Conservation (phyloP, 257 asterid species). For the Thymus quinquecostatus region DNA sequence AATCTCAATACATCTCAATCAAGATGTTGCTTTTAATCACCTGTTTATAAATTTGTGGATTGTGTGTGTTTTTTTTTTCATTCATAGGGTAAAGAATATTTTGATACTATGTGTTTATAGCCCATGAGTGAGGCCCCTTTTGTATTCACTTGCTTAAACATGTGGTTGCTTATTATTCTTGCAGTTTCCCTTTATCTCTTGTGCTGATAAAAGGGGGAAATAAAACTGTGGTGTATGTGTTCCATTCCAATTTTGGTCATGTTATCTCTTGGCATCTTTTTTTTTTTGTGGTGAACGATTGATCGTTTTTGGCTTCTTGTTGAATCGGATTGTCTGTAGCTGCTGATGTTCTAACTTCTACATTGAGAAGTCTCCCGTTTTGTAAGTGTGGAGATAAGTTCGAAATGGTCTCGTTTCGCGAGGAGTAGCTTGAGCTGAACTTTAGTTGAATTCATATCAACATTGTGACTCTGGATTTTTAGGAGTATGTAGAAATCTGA, state of each 20-base stretch:
- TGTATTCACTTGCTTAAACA: constrained; percentile 9
- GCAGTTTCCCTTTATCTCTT: constrained; percentile 19
- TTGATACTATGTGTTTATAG: no score
- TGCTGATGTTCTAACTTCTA: constrained; percentile 9
- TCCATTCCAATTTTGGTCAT: neutral
- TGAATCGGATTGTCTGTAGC: neutral
- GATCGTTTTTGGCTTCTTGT: neutral
- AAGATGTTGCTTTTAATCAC: constrained; percentile 20
- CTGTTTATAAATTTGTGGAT: constrained; percentile 29
- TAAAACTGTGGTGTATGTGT: constrained; percentile 12
- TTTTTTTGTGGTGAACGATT: neutral
- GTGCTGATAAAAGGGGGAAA: constrained; percentile 10
- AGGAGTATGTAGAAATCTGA: neutral
- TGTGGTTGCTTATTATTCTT: constrained; percentile 29
- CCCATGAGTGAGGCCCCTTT: constrained; percentile 1
- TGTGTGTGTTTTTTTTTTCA: neutral
- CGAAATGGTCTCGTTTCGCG: constrained; percentile 15
- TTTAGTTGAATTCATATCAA: neutral
- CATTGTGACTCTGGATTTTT: neutral
- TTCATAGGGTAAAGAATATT: constrained; percentile 25
- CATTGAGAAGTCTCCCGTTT: neutral
- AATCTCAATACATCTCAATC: constrained; percentile 25
- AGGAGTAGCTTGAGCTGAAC: neutral
- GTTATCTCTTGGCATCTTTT: constrained; percentile 13
- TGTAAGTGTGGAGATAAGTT: neutral